Evolutionary conservation across 805 yeast species (phyloP).

Genomic region (Kazachstania kunashirensis): DNA sequence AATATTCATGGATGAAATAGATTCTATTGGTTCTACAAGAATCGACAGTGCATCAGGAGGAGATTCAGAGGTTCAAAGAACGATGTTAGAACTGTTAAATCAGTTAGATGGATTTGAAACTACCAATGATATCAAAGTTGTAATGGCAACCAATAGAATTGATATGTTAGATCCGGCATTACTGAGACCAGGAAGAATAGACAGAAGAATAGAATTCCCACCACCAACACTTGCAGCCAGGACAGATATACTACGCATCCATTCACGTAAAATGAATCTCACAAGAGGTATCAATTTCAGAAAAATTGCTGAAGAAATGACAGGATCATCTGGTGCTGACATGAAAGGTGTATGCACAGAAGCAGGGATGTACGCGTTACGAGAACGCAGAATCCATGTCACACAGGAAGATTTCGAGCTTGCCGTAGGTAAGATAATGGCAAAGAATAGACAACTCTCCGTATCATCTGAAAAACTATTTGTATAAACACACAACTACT

Average conservation of each 20-base stretch:
- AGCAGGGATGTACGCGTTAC: slow-evolving; percentile 87
- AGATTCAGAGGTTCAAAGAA: slow-evolving; percentile 93
- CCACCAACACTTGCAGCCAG: slow-evolving; percentile 89
- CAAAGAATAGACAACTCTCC: slow-evolving; percentile 86
- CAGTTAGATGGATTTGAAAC: slow-evolving; percentile 96
- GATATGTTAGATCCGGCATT: slow-evolving; percentile 92
- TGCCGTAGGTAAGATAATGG: slow-evolving; percentile 96
- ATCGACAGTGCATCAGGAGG: slow-evolving; percentile 45
- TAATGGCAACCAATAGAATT: slow-evolving; percentile 94
- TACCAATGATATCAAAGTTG: slow-evolving; percentile 92
- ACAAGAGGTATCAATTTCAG: slow-evolving; percentile 81
- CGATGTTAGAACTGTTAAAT: slow-evolving; percentile 90
- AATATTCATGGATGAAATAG: slow-evolving; percentile 96
- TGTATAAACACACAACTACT: slow-evolving; percentile 53
- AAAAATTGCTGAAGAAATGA: slow-evolving; percentile 80
- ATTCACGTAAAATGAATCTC: slow-evolving; percentile 86
- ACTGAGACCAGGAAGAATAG: slow-evolving; percentile 95
- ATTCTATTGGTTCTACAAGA: slow-evolving; percentile 77
- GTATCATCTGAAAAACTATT: slow-evolving; percentile 83
- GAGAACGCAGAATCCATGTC: slow-evolving; percentile 94
- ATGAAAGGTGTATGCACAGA: slow-evolving; percentile 96
- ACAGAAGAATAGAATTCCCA: slow-evolving; percentile 89
- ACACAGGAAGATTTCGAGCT: slow-evolving; percentile 96
- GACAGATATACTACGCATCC: slow-evolving; percentile 83
- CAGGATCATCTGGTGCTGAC: slow-evolving; percentile 94